Percentiles rank a stretch among this genome's conserved stretches.
Conservation (phyloP, 2,329 filamentous ascomycete species). For the Neopestalotiopsis rosae region DNA sequence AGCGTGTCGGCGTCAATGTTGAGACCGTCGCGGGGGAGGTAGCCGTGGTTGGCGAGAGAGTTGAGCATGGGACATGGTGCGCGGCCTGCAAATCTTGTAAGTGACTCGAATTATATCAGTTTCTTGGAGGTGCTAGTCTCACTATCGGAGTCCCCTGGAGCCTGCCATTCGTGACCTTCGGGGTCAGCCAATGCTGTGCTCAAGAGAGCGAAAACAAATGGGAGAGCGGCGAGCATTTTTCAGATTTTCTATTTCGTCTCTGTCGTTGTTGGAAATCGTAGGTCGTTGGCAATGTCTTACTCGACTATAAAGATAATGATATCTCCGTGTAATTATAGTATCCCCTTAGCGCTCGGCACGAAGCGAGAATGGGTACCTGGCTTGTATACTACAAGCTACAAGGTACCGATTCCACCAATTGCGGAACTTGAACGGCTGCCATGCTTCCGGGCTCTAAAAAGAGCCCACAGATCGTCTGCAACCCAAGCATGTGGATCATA, state of each 20-base stretch:
- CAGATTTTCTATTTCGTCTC: background rate
- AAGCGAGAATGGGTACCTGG: background rate
- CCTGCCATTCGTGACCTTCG: conserved; percentile 3
- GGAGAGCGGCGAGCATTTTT: background rate
- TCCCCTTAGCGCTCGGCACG: background rate
- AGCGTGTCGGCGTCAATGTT: background rate
- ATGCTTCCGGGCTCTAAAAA: background rate
- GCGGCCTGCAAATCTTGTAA: background rate
- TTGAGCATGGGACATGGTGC: conserved; percentile 21
- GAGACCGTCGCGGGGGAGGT: conserved; percentile 18
- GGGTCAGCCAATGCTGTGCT: background rate
- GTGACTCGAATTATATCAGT: background rate
- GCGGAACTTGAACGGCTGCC: background rate
- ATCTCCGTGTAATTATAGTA: background rate
- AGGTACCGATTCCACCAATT: background rate
- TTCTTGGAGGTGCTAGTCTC: background rate
- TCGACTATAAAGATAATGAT: background rate
- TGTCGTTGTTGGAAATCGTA: background rate
- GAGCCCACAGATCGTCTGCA: conserved; percentile 1
- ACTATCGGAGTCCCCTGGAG: background rate
- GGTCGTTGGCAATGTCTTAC: background rate
- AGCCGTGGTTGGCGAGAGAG: conserved; percentile 14
- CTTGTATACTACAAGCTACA: background rate
- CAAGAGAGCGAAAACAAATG: background rate
- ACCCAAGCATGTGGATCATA: background rate